These are phyloP conservation scores for Suillus weaverae DNA, from an alignment of 768 basidiomycete genomes.

Conservation along the genomic window DNA sequence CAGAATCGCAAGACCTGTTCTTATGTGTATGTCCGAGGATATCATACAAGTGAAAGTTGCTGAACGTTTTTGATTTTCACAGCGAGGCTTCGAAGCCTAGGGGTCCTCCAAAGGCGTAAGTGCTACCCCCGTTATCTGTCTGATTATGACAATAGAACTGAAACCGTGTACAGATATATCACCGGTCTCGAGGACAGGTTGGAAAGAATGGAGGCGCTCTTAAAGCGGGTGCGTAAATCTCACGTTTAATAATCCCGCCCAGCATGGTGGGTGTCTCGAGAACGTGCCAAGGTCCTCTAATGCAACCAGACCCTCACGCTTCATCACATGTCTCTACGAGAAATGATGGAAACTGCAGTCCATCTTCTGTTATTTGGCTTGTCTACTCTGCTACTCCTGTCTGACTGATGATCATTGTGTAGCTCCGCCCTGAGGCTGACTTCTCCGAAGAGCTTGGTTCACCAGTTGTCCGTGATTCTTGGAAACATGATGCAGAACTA, in stretches of 20 bases:
- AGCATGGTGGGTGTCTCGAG: background rate
- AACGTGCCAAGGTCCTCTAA: background rate
- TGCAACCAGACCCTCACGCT: background rate
- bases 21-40: slow-evolving; percentile 48
- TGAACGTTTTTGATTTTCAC: background rate
- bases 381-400: background rate
- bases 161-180: slow-evolving; percentile 45
- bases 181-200: slow-evolving; percentile 58
- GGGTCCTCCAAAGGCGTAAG: slow-evolving; percentile 68
- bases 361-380: background rate
- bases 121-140: slow-evolving; percentile 14
- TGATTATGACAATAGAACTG: slow-evolving; percentile 4
- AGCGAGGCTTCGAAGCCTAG: slow-evolving; percentile 68
- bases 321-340: background rate
- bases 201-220: slow-evolving; percentile 53
- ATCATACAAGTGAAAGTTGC: slow-evolving; percentile 5
- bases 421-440: slow-evolving; percentile 65
- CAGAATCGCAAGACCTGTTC: slow-evolving; percentile 54
- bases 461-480: slow-evolving; percentile 61
- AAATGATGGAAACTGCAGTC: background rate
- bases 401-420: slow-evolving; percentile 7
- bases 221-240: slow-evolving; percentile 45
- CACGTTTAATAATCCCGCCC: background rate
- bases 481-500: slow-evolving; percentile 43
- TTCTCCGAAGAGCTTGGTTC: slow-evolving; percentile 65